Base-by-base conservation (phyloP, 768 basidiomycete genomes). In the Mycena indigotica region DNA sequence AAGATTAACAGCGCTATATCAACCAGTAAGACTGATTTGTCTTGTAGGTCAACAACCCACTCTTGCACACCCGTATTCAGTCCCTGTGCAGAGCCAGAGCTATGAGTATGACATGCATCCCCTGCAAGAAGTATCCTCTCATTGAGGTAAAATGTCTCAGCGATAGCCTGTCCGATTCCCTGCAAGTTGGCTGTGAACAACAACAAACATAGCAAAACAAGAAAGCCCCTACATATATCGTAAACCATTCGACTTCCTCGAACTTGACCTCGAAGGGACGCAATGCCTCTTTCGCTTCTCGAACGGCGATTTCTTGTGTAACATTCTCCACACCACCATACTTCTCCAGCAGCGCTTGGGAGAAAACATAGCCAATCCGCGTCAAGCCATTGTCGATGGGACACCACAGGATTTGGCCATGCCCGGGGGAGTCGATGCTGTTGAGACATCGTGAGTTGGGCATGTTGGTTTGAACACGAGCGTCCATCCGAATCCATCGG, bases 381-480 rank as follows among this genome's bases (percentile, higher is more conserved):
- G 57, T 59, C 26, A 65, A 52, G n/a, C 64, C 64, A 29, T 56
- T 46, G 41, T 65, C 64, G 19, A 63, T 61, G 12, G 64, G 64
- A 28, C 64, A 65, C 64, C 64, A 65, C 38, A 65, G 62, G 24
- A 65, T 65, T 30, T 65, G 64, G 15, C 64, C 64, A 52, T 65
- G 64, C 38, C 25, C 39, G 13, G 57, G 50, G 51, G 62, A 63
- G 54, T 65, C 64, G 49, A 65, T 63, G 39, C 61, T 63, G 48
- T 65, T 65, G 15, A 65, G 50, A 51, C 59, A 63, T 3, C 64
- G 64, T 8, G 61, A 55, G 28, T 65, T 65, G 45, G 64, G 64
- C 64, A 65, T 65, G 38, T 65, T 63, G 0, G 60, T 61, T 30
- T 55, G 62, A 38, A 65, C 64, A 46, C 56, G 64, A 16, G 64